These are phyloP conservation scores for Syzygium oleosum DNA, from an alignment of 345 rosid species.

Conservation along the genomic window DNA sequence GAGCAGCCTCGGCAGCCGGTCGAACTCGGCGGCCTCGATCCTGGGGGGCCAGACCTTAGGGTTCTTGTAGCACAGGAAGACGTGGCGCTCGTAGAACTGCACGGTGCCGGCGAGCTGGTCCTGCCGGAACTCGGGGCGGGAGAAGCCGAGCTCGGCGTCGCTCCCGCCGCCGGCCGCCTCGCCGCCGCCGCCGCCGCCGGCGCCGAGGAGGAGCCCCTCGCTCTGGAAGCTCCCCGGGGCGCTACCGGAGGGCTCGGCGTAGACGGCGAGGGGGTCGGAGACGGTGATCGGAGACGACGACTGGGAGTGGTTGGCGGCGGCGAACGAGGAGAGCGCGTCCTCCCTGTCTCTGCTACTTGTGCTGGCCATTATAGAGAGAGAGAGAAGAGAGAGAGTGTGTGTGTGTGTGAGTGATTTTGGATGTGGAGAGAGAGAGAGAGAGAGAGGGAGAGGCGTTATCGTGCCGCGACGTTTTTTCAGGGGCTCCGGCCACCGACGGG, in stretches of 20 bases:
- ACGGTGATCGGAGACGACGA: constrained; percentile 63
- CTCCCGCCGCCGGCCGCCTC: constrained; percentile 4
- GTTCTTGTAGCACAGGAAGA: constrained; percentile 87
- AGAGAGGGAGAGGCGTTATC: background rate
- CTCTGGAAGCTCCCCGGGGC: constrained; percentile 77
- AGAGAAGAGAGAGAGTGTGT: background rate
- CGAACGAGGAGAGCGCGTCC: constrained; percentile 37
- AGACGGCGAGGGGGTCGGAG: constrained; percentile 57
- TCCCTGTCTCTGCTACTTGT: constrained; percentile 38
- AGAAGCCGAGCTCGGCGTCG: constrained; percentile 70
- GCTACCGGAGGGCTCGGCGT: constrained; percentile 48
- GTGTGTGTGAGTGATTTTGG: background rate
- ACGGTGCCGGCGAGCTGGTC: constrained; percentile 70
- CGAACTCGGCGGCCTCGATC: constrained; percentile 98
- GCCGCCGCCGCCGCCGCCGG: constrained; percentile 25
- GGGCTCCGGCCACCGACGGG: background rate
- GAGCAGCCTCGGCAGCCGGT: constrained; percentile 93
- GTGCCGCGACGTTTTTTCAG: background rate
- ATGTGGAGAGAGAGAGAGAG: background rate
- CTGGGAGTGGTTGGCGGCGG: constrained; percentile 38
- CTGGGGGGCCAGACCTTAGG: constrained; percentile 94
- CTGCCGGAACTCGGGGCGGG: constrained; percentile 66
- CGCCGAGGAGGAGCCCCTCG: constrained; percentile 49
- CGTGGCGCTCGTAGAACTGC: constrained; percentile 77
- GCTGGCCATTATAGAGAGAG: constrained; percentile 31